A percentile compares a stretch with the other conserved stretches of the same genome.
Evolutionary conservation across 2,329 filamentous ascomycete species (phyloP).

Genomic region (Trichophyton rubrum): DNA sequence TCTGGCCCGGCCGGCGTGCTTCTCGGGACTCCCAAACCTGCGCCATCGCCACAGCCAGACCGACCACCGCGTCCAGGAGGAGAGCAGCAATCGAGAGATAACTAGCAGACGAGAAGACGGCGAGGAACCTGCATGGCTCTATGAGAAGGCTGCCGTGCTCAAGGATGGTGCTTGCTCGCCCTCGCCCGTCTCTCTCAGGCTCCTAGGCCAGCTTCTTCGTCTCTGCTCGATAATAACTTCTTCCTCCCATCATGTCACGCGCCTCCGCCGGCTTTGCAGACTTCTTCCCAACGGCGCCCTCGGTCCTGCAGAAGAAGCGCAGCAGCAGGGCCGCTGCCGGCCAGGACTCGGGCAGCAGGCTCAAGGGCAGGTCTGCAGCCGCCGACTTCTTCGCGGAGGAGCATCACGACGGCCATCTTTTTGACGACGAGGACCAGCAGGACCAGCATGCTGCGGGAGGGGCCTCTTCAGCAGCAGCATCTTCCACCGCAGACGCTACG

Average conservation of each 20-base stretch:
- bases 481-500: too few species aligned
- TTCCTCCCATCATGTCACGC: constrained; percentile 67
- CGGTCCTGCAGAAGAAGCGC: constrained; percentile 43
- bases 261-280: constrained; percentile 69
- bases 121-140: background rate
- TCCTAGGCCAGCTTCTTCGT: constrained; percentile 31
- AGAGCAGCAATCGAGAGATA: too few species aligned
- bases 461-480: background rate
- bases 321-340: constrained; percentile 27
- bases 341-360: constrained; percentile 40
- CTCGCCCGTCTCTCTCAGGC: constrained; percentile 24
- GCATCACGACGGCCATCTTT: background rate
- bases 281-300: constrained; percentile 71
- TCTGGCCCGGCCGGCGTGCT: background rate
- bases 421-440: background rate
- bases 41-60: too few species aligned
- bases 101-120: too few species aligned
- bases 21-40: too few species aligned
- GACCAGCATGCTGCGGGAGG: background rate
- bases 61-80: background rate
- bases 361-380: constrained; percentile 41
- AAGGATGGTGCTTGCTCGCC: constrained; percentile 31
- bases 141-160: constrained; percentile 7
- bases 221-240: background rate
- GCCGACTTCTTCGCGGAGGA: background rate